A percentile compares a stretch with the other conserved stretches of the same genome.
phyloP scores from a whole-genome alignment of 139 green algal species.

The Chlamydomonas sp. region DNA sequence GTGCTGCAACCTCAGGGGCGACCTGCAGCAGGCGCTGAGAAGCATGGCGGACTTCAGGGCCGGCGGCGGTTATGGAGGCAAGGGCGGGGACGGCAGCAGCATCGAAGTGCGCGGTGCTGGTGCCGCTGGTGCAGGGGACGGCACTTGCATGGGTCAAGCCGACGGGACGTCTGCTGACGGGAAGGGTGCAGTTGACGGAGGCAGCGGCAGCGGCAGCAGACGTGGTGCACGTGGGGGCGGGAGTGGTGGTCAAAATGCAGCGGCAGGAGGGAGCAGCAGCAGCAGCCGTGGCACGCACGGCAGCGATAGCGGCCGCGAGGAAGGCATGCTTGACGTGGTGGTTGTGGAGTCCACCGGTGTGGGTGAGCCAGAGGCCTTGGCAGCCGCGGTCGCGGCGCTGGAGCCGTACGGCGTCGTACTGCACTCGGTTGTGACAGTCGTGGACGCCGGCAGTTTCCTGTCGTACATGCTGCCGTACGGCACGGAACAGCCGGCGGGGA shows the following conservation, averaged over 20 bases:
- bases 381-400: conserved; percentile 47
- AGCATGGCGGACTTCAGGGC: neutral
- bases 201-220: neutral
- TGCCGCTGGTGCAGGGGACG: too few relatives aligned
- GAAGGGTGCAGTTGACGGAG: too few relatives aligned
- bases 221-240: too few relatives aligned
- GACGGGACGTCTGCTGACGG: too few relatives aligned
- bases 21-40: conserved; percentile 66
- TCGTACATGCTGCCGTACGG: too few relatives aligned
- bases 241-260: neutral
- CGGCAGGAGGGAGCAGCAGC: neutral
- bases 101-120: too few relatives aligned
- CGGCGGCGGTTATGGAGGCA: too few relatives aligned
- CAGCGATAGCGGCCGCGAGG: neutral
- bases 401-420: neutral
- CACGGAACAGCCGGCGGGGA: too few relatives aligned
- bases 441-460: neutral
- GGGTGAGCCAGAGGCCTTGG: conserved; percentile 71
- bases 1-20: conserved; percentile 85
- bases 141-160: too few relatives aligned
- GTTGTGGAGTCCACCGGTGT: conserved; percentile 85
- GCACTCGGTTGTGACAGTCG: conserved; percentile 9
- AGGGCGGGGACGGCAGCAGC: neutral
- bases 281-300: neutral
- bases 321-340: conserved; percentile 66